Base-by-base conservation (phyloP, 106 monocot genomes). In the Apostasia shenzhenica region DNA sequence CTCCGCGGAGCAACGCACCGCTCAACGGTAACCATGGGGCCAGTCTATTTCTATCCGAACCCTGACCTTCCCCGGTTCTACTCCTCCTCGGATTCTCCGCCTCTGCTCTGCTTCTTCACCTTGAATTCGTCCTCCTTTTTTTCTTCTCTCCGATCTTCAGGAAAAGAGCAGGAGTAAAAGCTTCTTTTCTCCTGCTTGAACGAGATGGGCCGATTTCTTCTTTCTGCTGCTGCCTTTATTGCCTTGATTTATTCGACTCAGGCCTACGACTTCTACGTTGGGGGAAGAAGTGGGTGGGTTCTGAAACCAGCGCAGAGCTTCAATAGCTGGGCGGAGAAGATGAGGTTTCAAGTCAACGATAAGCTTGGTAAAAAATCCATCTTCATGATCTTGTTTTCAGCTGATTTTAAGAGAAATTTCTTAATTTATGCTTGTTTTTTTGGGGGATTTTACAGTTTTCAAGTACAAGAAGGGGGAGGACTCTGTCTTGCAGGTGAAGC, bases 401-500 rank as follows among this genome's bases (percentile, higher is more conserved):
- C 45, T 75, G 5, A 13, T 38, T 3, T 37, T 49, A 57, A 44
- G 1, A 50, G 26, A 26, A 26, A 26, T 37, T 62, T 14, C 26
- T 26, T 10, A 52, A 4, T 52, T 47, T 6, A 5, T 0, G 1
- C 11, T 54, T 75, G 5, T 40, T 38, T 3, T 37, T 49, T 64
- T 51, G 1, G 50, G 26, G 26, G 26, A 26, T 37, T 62, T 14
- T 57, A 46, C 67, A 95, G 95, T 95, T 50, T 95, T 95, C 60
- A 86, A 72, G 67, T 95, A 88, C 79, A 76, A 78, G 65, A 82
- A 80, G 48, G 76, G 69, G 12, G 70, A 68, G 42, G 80, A 90
- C 69, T 87, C 86, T 0, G 90, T 90, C 12, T 74, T 94, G 37
- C 62, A 78, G 12, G 86, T 94, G 2, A 71, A 39, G 9, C 67